Base-by-base conservation (phyloP, 2,329 filamentous ascomycete species). In the Curvularia sp. region DNA sequence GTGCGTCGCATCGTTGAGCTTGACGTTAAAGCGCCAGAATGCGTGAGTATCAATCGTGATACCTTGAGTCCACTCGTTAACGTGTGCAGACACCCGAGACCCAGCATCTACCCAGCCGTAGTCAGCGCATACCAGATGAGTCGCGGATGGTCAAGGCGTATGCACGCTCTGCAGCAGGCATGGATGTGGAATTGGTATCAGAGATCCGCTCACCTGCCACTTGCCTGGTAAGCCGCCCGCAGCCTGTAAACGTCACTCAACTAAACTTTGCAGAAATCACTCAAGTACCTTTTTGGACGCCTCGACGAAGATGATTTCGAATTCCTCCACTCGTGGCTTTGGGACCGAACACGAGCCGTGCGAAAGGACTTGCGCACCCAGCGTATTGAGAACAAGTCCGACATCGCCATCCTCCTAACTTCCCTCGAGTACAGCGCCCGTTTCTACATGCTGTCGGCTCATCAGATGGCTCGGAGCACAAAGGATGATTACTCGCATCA, bases 321-420 rank as follows among this genome's bases (percentile, higher is more conserved):
- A 23, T 70, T 67, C n/a, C 81, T 87, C 12, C 84, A 88, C 66
- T 82, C 83, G 59, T 89, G 88, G 71, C 81, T 89, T 25, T 89
- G 87, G 87, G 86, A 89, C 69, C 81, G 87, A 18, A 88, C 86
- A 32, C 81, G 87, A 46, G 86, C 85, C 5, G 83, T 89, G 57
- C 82, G 87, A 39, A 89, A 88, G 67, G 87, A 89, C 69, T 85
- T 88, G 49, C 85, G 85, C 2, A 87, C 88, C 19, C 86, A 88
- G 70, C 83, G 86, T 66, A 76, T 87, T 56, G 83, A 82, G 7
- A 83, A 82, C 60, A 63, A 55, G n/a, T 42, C 66, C n/a, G 83
- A 88, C 67, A 80, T 88, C 34, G 74, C 78, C 46, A 80, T 84
- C 19, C 84, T 85, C 4, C 83, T 89, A 6, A 83, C 84, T 21